Conservation (phyloP, 768 basidiomycete species). For the Dentipellis sp. region DNA sequence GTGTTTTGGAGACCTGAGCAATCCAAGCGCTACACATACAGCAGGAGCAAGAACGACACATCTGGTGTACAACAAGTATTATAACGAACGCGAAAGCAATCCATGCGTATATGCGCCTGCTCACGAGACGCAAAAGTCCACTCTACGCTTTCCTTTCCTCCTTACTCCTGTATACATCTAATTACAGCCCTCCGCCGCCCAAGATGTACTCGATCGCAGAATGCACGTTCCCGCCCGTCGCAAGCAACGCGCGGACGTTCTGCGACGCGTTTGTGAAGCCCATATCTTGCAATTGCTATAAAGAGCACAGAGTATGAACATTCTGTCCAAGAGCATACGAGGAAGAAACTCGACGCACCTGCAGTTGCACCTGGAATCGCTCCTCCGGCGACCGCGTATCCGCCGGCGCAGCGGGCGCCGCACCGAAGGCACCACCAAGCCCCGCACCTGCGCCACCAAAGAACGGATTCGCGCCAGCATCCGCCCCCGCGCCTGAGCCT, state of each 20-base stretch:
- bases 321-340: not conserved
- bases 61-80: no score
- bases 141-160: no score
- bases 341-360: conserved; percentile 33
- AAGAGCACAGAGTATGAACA: not conserved
- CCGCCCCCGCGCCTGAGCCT: conserved; percentile 20
- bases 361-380: conserved; percentile 81
- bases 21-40: no score
- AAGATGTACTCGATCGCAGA: conserved; percentile 91
- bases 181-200: conserved; percentile 54
- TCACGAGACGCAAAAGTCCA: no score
- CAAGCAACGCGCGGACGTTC: conserved; percentile 84
- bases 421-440: conserved; percentile 11
- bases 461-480: conserved; percentile 19
- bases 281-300: conserved; percentile 89
- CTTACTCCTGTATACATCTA: no score
- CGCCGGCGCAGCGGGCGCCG: conserved; percentile 35
- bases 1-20: no score
- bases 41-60: no score
- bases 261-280: conserved; percentile 84
- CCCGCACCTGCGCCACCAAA: conserved; percentile 10
- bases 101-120: no score
- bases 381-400: conserved; percentile 82
- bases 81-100: no score
- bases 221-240: conserved; percentile 90